phyloP scores from a whole-genome alignment of 306 rosid genomes.

The Argentina anserina region DNA sequence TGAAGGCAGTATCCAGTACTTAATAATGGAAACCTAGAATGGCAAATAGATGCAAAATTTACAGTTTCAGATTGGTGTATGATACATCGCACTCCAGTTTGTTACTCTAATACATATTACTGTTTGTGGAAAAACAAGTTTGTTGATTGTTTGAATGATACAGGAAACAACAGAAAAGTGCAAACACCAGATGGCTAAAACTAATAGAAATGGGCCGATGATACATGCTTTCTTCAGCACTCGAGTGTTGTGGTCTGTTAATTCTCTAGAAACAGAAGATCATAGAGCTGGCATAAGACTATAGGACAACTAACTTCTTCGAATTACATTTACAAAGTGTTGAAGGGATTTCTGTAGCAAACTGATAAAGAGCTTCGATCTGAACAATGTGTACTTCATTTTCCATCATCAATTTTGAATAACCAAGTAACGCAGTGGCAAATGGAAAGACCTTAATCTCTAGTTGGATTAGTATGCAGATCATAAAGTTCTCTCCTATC shows the following conservation, averaged over 20 bases:
- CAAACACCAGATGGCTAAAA: background rate
- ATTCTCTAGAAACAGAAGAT: no score
- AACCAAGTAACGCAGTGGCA: no score
- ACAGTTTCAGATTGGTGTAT: background rate
- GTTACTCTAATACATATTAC: background rate
- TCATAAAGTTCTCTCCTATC: background rate
- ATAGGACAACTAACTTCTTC: background rate
- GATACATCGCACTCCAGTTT: background rate
- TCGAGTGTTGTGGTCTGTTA: no score
- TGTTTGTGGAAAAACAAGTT: no score
- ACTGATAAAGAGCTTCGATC: background rate
- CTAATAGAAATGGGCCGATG: no score
- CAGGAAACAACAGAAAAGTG: background rate
- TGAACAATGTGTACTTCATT: background rate
- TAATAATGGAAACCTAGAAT: constrained; percentile 48
- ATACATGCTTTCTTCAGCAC: background rate
- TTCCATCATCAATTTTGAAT: no score
- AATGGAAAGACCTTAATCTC: background rate
- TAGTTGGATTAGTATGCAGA: background rate
- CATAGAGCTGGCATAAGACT: background rate
- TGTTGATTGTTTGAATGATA: background rate
- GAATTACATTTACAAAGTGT: background rate
- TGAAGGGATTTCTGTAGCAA: background rate
- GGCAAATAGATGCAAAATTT: background rate
- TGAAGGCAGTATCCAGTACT: constrained; percentile 13